Evolutionary conservation across 1,139 yeast species (phyloP).

Genomic region (Taphrina populina): DNA sequence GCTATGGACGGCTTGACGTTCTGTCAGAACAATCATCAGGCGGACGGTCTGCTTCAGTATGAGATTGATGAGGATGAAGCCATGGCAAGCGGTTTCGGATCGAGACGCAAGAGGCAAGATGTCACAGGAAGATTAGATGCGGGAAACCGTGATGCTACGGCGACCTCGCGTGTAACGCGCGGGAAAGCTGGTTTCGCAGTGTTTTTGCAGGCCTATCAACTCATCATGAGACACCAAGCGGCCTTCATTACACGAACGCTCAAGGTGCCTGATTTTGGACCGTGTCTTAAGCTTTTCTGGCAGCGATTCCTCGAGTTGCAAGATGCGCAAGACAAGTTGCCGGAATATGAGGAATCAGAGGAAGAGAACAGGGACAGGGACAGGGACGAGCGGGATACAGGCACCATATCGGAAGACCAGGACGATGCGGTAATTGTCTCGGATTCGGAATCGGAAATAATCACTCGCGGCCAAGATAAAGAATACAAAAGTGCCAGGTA

Average conservation of each 20-base stretch:
- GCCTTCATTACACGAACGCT: slow-evolving; percentile 6
- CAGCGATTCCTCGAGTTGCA: slow-evolving; percentile 9
- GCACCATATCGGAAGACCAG: background rate
- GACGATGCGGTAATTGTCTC: background rate
- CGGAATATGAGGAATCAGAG: background rate
- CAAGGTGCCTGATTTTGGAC: slow-evolving; percentile 2
- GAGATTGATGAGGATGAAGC: slow-evolving; percentile 30
- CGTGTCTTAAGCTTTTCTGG: slow-evolving; percentile 21
- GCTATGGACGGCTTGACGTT: slow-evolving; percentile 71
- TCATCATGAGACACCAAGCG: slow-evolving; percentile 21
- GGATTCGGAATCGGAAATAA: background rate
- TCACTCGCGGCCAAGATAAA: background rate
- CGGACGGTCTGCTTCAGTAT: slow-evolving; percentile 31
- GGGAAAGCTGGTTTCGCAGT: slow-evolving; percentile 23
- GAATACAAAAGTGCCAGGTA: slow-evolving; percentile 6
- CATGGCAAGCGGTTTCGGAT: slow-evolving; percentile 23
- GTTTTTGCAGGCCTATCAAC: slow-evolving; percentile 27
- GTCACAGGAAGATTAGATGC: too few species aligned
- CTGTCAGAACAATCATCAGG: slow-evolving; percentile 82
- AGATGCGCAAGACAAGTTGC: background rate
- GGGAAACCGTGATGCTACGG: background rate
- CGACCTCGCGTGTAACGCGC: background rate
- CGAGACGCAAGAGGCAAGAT: slow-evolving; percentile 10
- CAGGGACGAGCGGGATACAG: background rate
- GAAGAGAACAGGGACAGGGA: background rate